Evolutionary conservation across 2,329 filamentous ascomycete genomes (phyloP).

Genomic region (Fusarium torreyae): DNA sequence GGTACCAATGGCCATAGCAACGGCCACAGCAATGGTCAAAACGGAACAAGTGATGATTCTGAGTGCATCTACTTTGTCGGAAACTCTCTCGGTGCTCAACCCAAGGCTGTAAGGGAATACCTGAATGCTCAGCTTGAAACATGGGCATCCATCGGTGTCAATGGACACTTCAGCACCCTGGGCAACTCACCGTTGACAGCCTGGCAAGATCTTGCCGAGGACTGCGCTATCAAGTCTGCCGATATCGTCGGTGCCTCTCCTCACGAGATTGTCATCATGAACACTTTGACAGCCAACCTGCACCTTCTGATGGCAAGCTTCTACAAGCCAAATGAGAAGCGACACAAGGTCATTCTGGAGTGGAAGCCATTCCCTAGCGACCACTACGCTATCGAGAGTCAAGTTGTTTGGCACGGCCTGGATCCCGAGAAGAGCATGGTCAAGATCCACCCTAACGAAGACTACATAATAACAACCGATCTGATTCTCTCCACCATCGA

Average conservation of each 20-base stretch:
- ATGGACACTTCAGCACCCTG: conserved; percentile 83
- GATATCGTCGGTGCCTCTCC: conserved; percentile 81
- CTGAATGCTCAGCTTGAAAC: conserved; percentile 82
- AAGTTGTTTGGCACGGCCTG: conserved; percentile 79
- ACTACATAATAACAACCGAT: conserved; percentile 76
- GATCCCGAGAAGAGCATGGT: conserved; percentile 79
- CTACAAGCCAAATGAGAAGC: conserved; percentile 76
- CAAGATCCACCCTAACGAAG: conserved; percentile 75
- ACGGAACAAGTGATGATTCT: conserved; percentile 52
- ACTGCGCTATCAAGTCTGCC: conserved; percentile 78
- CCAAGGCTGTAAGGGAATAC: conserved; percentile 75
- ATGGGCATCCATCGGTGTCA: conserved; percentile 88
- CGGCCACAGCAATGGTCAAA: conserved; percentile 45
- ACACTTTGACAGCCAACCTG: conserved; percentile 85
- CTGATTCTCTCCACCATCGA: conserved; percentile 82
- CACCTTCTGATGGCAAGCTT: conserved; percentile 89
- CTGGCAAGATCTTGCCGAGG: conserved; percentile 86
- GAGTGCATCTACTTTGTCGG: conserved; percentile 84
- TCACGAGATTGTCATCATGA: conserved; percentile 88
- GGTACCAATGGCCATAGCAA: conserved; percentile 40
- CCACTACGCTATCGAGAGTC: conserved; percentile 87
- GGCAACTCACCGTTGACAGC: conserved; percentile 76
- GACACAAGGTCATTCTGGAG: conserved; percentile 88
- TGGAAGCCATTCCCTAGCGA: conserved; percentile 93
- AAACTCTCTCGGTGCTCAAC: conserved; percentile 90